phyloP scores from a whole-genome alignment of 108 stramenopile genomes.

The Schizochytrium sp. region DNA sequence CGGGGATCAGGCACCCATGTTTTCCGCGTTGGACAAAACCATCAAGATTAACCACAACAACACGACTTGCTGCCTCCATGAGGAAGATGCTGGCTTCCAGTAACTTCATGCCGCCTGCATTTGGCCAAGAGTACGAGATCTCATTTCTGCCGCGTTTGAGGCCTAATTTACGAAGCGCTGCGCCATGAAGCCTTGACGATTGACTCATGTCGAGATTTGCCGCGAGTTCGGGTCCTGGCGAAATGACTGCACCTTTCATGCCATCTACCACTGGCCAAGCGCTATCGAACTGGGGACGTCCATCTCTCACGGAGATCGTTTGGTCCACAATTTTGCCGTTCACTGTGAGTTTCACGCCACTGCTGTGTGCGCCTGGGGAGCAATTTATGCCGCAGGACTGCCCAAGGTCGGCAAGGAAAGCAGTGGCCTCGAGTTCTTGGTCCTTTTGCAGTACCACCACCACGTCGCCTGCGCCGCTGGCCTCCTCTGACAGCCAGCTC shows the following conservation, averaged over 20 bases:
- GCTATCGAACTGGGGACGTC: neutral
- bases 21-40: neutral
- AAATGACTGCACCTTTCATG: neutral
- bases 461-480: conserved; percentile 9
- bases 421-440: neutral
- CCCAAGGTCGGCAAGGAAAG: neutral
- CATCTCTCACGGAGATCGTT: neutral
- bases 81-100: neutral
- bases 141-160: neutral
- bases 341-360: neutral
- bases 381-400: neutral
- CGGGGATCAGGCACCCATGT: neutral
- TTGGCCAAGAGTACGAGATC: conserved; percentile 12
- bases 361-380: neutral
- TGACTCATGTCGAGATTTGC: neutral
- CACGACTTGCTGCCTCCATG: neutral
- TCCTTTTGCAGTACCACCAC: neutral
- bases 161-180: neutral
- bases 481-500: neutral
- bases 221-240: neutral
- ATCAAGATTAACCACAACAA: conserved; percentile 42
- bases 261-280: neutral
- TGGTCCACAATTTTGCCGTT: neutral
- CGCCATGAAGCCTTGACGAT: neutral
- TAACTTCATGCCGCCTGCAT: neutral